Base-by-base conservation (phyloP, 2,329 filamentous ascomycete genomes). In the Ceratocystis destructans region DNA sequence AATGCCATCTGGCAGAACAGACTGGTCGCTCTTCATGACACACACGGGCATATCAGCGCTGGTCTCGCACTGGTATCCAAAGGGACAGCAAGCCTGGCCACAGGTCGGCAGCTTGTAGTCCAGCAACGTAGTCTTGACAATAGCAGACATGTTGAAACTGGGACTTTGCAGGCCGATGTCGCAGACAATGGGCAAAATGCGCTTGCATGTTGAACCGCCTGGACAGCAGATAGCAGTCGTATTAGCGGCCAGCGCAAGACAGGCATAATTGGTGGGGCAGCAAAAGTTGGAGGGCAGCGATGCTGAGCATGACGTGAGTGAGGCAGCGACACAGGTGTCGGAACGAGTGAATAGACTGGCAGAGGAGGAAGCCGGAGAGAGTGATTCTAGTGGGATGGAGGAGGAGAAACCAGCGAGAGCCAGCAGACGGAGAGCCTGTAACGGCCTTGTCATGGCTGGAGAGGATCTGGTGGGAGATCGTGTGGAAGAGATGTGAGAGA, bases 151-250 rank as follows among this genome's bases (percentile, higher is more conserved):
- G 69, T 84, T 76, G 20, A 76, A 70, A 7, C 75, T 78, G 1
- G 83, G 79, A 70, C 90, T 82, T 72, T 90, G 85, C 57, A 81
- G 77, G 5, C 73, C 73, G 66, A 86, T 71, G 69, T 88, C 81
- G 77, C 88, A 91, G 48, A 79, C 79, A 68, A 90, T 85, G 37
- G 86, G 79, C 70, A 79, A 72, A 70, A 92, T 87, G 61, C 74
- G 77, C n/a, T 75, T 70, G 76, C 88, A 92, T 71, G 79, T 77
- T 45, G 71, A 71, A 45, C 79, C 82, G 1, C 74, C 69, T 1
- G 87, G 87, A 72, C 88, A 92, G 77, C 88, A 92, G 62, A 91
- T 77, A 15, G 86, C 79, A 0, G 87, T 88, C 5, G 86, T 86
- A 57, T 79, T 76, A n/a, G 77, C 82, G 10, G 86, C 86, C 61